Percentiles rank a stretch among this genome's conserved stretches.
Evolutionary conservation across 306 rosid genomes (phyloP).

Genomic region (Trifolium pratense): DNA sequence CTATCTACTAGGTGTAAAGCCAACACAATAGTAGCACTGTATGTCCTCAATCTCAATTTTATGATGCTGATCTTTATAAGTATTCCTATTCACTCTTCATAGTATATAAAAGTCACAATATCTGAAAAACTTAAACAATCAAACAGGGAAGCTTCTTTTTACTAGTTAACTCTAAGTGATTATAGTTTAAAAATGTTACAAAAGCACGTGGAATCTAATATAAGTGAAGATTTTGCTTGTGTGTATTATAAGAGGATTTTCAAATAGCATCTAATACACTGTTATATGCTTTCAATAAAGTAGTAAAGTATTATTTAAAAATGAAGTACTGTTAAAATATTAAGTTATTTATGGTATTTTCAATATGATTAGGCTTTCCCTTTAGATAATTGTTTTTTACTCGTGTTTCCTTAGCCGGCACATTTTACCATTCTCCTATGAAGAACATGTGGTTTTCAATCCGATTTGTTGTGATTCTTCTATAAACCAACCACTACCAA

Average conservation of each 20-base stretch:
- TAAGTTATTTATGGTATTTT: background rate
- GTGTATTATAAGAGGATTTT: background rate
- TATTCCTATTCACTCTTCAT: slow-evolving; percentile 29
- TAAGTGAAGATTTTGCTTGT: background rate
- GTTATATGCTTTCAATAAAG: background rate
- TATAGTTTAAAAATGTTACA: slow-evolving; percentile 28
- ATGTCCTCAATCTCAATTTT: slow-evolving; percentile 1
- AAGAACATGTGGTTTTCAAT: slow-evolving; percentile 8
- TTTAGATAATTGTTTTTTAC: background rate
- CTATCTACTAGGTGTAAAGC: slow-evolving; percentile 28
- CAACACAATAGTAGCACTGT: background rate
- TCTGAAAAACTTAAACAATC: slow-evolving; percentile 23
- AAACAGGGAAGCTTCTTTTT: background rate
- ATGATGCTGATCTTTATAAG: slow-evolving; percentile 31
- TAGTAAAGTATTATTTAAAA: background rate
- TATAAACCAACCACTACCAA: slow-evolving; percentile 22
- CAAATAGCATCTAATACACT: background rate
- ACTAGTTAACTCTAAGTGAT: slow-evolving; percentile 25
- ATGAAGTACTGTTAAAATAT: background rate
- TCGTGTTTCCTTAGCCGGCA: background rate
- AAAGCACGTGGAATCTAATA: slow-evolving; percentile 32
- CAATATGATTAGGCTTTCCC: background rate
- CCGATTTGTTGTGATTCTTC: background rate
- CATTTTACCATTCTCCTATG: background rate
- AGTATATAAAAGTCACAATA: slow-evolving; percentile 25